A percentile compares a stretch with the other conserved stretches of the same genome.
Conservation (phyloP, 1,284 basidiomycete species). For the Abortiporus biennis region DNA sequence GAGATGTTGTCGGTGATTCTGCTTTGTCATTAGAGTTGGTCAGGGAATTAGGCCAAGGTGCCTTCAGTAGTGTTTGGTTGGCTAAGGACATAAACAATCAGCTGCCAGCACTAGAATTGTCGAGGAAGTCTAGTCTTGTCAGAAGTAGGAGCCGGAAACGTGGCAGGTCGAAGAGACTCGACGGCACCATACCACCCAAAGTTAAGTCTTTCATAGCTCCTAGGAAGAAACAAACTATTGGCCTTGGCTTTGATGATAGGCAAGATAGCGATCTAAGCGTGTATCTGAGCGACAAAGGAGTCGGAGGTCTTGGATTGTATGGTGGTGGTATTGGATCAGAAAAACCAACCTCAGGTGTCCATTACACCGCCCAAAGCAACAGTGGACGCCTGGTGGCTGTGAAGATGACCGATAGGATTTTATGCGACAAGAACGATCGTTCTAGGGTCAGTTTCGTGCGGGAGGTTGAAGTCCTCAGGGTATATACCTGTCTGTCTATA, state of each 20-base stretch:
- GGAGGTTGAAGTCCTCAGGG: constrained; percentile 81
- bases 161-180: constrained; percentile 18
- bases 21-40: constrained; percentile 38
- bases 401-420: constrained; percentile 71
- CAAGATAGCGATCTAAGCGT: constrained; percentile 6
- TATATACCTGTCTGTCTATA: constrained; percentile 8
- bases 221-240: constrained; percentile 6
- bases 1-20: constrained; percentile 17
- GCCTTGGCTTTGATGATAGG: constrained; percentile 12
- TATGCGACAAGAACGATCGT: constrained; percentile 54
- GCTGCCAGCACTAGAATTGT: constrained; percentile 25
- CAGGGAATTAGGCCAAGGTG: constrained; percentile 61
- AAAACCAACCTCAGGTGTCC: constrained; percentile 3
- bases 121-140: constrained; percentile 32
- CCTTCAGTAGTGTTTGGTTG: constrained; percentile 77
- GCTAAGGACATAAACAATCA: constrained; percentile 44
- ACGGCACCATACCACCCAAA: constrained; percentile 20
- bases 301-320: too few relatives aligned
- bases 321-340: constrained; percentile 7
- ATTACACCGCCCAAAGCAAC: constrained; percentile 4
- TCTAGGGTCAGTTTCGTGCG: constrained; percentile 82
- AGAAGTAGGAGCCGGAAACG: constrained; percentile 22
- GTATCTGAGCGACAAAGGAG: background rate
- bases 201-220: constrained; percentile 6
- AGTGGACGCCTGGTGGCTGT: constrained; percentile 64